A percentile compares a stretch with the other conserved stretches of the same genome.
phyloP scores from a whole-genome alignment of 2,329 filamentous ascomycete genomes.

The Cryphonectria carpinicola region DNA sequence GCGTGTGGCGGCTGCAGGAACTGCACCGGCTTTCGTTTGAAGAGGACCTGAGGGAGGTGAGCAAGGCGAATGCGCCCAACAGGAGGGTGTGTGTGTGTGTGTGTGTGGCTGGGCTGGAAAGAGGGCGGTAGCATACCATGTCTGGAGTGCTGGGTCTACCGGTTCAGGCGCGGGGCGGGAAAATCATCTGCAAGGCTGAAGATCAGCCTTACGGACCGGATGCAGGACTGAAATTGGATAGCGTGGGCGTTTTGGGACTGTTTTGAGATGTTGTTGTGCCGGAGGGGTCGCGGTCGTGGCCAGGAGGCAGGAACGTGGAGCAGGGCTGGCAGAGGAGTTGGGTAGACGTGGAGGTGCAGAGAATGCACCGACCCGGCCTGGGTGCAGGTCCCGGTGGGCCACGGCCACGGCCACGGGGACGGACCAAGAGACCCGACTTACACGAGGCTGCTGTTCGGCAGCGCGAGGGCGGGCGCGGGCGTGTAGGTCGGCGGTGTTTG shows the following conservation, averaged over 20 bases:
- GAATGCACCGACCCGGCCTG: slow-evolving; percentile 29
- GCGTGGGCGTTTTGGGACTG: slow-evolving; percentile 35
- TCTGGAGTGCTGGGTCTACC: slow-evolving; percentile 28
- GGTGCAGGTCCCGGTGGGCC: slow-evolving; percentile 28
- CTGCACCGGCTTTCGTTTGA: slow-evolving; percentile 93
- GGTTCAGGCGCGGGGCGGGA: slow-evolving; percentile 31
- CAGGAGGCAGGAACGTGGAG: slow-evolving; percentile 28
- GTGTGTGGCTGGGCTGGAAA: slow-evolving; percentile 16
- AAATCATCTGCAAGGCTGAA: slow-evolving; percentile 48
- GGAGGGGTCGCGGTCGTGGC: slow-evolving; percentile 20
- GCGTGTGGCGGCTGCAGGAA: slow-evolving; percentile 73
- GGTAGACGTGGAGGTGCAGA: slow-evolving; percentile 31
- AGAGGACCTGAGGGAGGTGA: slow-evolving; percentile 71
- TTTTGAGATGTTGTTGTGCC: slow-evolving; percentile 34
- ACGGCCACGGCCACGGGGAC: slow-evolving; percentile 19
- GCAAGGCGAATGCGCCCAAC: slow-evolving; percentile 31
- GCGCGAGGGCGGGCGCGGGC: slow-evolving; percentile 14
- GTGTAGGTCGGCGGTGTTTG: slow-evolving; percentile 15
- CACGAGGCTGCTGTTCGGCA: slow-evolving; percentile 29
- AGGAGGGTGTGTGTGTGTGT: slow-evolving; percentile 23
- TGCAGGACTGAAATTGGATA: slow-evolving; percentile 36
- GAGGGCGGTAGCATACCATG: slow-evolving; percentile 40
- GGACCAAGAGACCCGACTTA: slow-evolving; percentile 27
- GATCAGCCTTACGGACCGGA: slow-evolving; percentile 39
- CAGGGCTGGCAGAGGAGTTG: slow-evolving; percentile 21